These are phyloP conservation scores for Colletotrichum tabaci DNA, from an alignment of 2,329 filamentous ascomycete genomes.

Conservation along the genomic window DNA sequence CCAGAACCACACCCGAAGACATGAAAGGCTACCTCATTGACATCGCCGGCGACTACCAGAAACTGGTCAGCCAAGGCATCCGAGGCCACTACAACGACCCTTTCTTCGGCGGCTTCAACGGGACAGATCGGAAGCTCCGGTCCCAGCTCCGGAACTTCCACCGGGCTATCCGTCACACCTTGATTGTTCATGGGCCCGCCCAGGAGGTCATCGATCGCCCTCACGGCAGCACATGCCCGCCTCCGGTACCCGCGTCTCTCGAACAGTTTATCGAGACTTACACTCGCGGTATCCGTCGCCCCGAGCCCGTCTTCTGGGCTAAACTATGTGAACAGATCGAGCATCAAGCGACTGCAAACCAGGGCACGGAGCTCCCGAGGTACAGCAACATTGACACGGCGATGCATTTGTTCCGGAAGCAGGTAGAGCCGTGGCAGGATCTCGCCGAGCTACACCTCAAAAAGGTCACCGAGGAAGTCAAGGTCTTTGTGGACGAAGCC, in stretches of 20 bases:
- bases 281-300: conserved; percentile 49
- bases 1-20: conserved; percentile 45
- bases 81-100: conserved; percentile 51
- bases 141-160: conserved; percentile 51
- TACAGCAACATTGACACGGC: conserved; percentile 54
- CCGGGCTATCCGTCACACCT: conserved; percentile 48
- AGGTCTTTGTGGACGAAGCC: conserved; percentile 55
- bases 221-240: too few relatives aligned
- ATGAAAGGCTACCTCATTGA: conserved; percentile 53
- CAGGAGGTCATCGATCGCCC: conserved; percentile 32
- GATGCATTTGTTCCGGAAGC: conserved; percentile 56
- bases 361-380: conserved; percentile 59
- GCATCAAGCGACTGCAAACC: conserved; percentile 52
- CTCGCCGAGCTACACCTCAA: conserved; percentile 56
- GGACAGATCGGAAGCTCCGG: conserved; percentile 47
- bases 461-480: conserved; percentile 48
- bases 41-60: conserved; percentile 55
- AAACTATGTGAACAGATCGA: conserved; percentile 50
- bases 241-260: conserved; percentile 49
- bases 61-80: conserved; percentile 48
- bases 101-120: conserved; percentile 53
- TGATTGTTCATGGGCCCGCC: conserved; percentile 47
- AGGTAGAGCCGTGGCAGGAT: conserved; percentile 55
- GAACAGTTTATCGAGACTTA: conserved; percentile 46
- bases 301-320: conserved; percentile 42